Evolutionary conservation across 208 protist genomes (phyloP).

Genomic region (Leptomonas pyrrhocoris): DNA sequence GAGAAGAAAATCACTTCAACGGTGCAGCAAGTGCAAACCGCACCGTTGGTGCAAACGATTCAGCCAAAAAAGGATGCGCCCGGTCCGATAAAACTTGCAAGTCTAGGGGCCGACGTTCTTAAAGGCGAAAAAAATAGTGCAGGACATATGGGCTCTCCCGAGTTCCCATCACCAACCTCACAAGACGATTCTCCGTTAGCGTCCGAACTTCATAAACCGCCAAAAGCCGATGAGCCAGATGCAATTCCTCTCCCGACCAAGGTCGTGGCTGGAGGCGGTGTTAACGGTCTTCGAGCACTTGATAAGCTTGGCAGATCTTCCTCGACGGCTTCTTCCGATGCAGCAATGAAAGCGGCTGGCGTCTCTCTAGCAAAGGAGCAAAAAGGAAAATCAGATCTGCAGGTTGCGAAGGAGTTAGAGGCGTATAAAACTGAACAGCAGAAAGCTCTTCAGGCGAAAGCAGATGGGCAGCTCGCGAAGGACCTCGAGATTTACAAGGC

Average conservation of each 20-base stretch:
- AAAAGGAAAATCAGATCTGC: constrained; percentile 22
- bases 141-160: constrained; percentile 17
- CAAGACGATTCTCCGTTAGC: constrained; percentile 19
- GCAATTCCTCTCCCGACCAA: constrained; percentile 22
- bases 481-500: constrained; percentile 33
- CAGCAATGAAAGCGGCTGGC: constrained; percentile 13
- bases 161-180: constrained; percentile 28
- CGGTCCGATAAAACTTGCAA: constrained; percentile 19
- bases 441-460: constrained; percentile 14
- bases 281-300: constrained; percentile 38
- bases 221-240: constrained; percentile 19
- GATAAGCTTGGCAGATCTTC: constrained; percentile 29
- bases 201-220: constrained; percentile 16
- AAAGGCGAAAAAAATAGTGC: constrained; percentile 18
- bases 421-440: constrained; percentile 33
- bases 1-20: neutral
- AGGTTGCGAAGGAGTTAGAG: constrained; percentile 28
- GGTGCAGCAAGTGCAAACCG: constrained; percentile 15
- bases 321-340: constrained; percentile 4
- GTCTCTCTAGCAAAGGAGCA: constrained; percentile 20
- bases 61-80: constrained; percentile 36
- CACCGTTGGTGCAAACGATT: constrained; percentile 15
- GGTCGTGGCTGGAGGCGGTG: constrained; percentile 39
- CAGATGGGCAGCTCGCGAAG: constrained; percentile 25
- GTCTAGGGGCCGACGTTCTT: constrained; percentile 1